Evolutionary conservation across 306 rosid species (phyloP), one percentile per base, ranked within the genome.

Genomic region (Dryas alaskensis): DNA sequence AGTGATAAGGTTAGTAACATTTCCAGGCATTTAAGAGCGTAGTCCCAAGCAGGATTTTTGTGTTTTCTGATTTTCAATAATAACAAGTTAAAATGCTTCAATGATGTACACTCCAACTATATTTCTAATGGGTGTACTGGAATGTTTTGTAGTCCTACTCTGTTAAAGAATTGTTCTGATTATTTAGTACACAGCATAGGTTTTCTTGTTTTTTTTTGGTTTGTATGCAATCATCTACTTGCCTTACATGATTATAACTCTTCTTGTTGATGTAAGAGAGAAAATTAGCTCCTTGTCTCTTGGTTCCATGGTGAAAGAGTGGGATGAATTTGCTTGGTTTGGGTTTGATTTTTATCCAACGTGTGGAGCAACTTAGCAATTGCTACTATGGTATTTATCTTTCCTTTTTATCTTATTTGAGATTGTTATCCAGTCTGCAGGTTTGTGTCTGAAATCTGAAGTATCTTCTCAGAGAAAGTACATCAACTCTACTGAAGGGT

Each of bases 1-100:
- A 70, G 79, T 59, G 67, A 66, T 67, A 70, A 75, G 87, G 98
- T 93, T 66, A 83, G 97, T 81, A 63, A 72, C 74, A 71, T 72
- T 65, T 66, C 47, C 75, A 75, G 64, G 57, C 14, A 73, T 64
- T 45, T 61, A 69, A 62, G 51, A 80, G 60, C 39, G 62, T 67
- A 45, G 73, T 40, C 60, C 73, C 58, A 53, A 51, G 58, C 60
- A 51, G 44, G 53, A 74, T 65, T 80, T 19, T 71, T 48, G 13
- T 17, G 75, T 65, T 17, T 67, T 59, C 48, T 53, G 42, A 54
- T 55, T 43, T 74, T 27, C 17, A 52, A 4, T 55, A 79, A 25
- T 62, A 31, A 64, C 16, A 58, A 43, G 9, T 37, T 39, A 14
- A 50, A 52, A 50, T 43, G 46, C 65, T 45, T 25, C 31, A 79